Percentiles rank a stretch among this genome's conserved stretches.
These are phyloP conservation scores for Tulasnella sp. DNA, from an alignment of 768 basidiomycete species.

Conservation along the genomic window DNA sequence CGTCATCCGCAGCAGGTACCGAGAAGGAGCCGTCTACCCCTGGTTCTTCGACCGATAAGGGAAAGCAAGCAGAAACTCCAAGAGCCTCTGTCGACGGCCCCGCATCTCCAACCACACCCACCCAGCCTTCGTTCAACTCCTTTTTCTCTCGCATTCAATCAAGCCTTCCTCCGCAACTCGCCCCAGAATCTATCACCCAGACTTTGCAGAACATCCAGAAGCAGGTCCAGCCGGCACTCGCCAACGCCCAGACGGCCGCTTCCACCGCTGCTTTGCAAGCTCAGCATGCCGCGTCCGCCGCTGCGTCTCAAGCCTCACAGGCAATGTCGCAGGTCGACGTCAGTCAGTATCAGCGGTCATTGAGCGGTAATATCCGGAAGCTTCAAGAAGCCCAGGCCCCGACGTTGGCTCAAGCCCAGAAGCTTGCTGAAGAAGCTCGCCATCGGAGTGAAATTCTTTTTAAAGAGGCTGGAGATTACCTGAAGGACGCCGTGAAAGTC, in stretches of 20 bases:
- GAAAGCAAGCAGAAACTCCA: conserved; percentile 4
- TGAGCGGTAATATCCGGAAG: conserved; percentile 55
- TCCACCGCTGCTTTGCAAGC: conserved; percentile 20
- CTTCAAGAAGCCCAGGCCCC: conserved; percentile 60
- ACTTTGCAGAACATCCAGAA: conserved; percentile 39
- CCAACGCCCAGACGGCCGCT: conserved; percentile 27
- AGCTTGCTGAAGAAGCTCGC: conserved; percentile 67
- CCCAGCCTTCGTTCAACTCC: conserved; percentile 26
- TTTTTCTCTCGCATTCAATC: conserved; percentile 62
- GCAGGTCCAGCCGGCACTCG: conserved; percentile 7
- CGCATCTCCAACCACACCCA: conserved; percentile 6
- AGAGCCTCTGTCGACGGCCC: background rate
- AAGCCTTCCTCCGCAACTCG: conserved; percentile 60
- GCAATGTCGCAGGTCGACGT: conserved; percentile 39
- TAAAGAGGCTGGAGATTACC: conserved; percentile 47
- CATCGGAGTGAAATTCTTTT: conserved; percentile 58
- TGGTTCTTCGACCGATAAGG: conserved; percentile 17
- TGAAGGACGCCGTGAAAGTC: conserved; percentile 86
- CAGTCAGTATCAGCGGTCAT: conserved; percentile 49
- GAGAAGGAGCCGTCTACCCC: conserved; percentile 19
- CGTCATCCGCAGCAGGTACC: conserved; percentile 17
- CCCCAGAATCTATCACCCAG: conserved; percentile 28
- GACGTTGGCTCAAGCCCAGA: conserved; percentile 36
- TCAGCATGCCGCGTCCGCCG: conserved; percentile 6
- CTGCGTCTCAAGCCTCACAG: conserved; percentile 5